A percentile compares a stretch with the other conserved stretches of the same genome.
These are phyloP conservation scores for Geranium brycei DNA, from an alignment of 345 rosid genomes.

Conservation along the genomic window DNA sequence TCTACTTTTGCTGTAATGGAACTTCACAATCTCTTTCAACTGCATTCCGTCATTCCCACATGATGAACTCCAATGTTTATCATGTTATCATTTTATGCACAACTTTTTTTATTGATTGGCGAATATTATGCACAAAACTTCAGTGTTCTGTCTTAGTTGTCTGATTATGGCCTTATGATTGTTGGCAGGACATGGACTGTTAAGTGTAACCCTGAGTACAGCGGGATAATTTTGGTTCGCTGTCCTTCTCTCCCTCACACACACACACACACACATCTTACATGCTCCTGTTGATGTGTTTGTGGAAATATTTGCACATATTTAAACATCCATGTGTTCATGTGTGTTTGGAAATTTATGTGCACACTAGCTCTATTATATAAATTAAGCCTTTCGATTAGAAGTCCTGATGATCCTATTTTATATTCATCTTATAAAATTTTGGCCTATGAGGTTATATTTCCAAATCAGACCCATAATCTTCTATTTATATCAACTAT, in stretches of 20 bases:
- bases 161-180: slow-evolving; percentile 9
- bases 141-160: neutral
- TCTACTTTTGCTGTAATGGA: neutral
- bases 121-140: neutral
- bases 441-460: neutral
- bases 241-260: slow-evolving; percentile 18
- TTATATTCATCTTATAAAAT: neutral
- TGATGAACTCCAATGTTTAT: slow-evolving; percentile 6
- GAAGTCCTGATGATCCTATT: neutral
- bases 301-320: neutral
- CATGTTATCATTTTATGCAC: slow-evolving; percentile 4
- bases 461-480: neutral
- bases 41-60: slow-evolving; percentile 8
- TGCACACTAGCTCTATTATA: neutral
- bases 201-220: slow-evolving; percentile 68
- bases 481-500: neutral
- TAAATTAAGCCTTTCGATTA: neutral
- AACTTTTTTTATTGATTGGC: too few species aligned
- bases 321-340: neutral
- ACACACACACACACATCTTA: neutral
- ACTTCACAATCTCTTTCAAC: neutral
- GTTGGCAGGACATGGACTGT: slow-evolving; percentile 84
- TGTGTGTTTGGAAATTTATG: neutral
- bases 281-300: neutral
- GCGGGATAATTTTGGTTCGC: slow-evolving; percentile 64